Evolutionary conservation across 352 stramenopile genomes (phyloP).

Genomic region (Bremia lactucae): DNA sequence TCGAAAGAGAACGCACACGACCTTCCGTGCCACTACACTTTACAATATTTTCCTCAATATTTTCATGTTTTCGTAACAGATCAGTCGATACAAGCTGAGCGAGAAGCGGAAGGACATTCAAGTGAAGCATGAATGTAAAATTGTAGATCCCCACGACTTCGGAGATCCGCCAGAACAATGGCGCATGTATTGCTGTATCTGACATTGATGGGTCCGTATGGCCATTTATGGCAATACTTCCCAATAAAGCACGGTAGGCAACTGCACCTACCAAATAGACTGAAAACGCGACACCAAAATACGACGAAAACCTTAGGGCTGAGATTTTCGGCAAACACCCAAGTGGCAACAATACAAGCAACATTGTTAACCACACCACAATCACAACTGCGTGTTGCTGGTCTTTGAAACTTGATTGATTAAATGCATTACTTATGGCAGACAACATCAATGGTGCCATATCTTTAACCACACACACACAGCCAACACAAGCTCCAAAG

Average conservation of each 20-base stretch:
- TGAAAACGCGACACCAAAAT: slow-evolving; percentile 58
- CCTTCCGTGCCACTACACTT: slow-evolving; percentile 3
- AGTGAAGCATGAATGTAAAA: slow-evolving; percentile 75
- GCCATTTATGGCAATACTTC: slow-evolving; percentile 1
- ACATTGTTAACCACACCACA: slow-evolving; percentile 49
- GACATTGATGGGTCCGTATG: background rate
- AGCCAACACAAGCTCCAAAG: slow-evolving; percentile 68
- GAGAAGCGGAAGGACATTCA: slow-evolving; percentile 69
- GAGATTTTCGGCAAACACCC: slow-evolving; percentile 64
- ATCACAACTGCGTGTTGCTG: slow-evolving; percentile 26
- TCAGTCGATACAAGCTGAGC: slow-evolving; percentile 37
- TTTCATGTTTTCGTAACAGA: slow-evolving; percentile 3
- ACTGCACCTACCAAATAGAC: slow-evolving; percentile 59
- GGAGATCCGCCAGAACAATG: slow-evolving; percentile 37
- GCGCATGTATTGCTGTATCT: background rate
- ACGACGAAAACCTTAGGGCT: slow-evolving; percentile 61
- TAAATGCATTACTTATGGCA: slow-evolving; percentile 12
- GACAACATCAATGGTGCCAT: slow-evolving; percentile 53
- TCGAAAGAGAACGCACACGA: slow-evolving; percentile 6
- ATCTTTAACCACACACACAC: slow-evolving; percentile 57
- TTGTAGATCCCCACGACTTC: slow-evolving; percentile 75
- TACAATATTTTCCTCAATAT: slow-evolving; percentile 5
- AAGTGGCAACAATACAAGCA: slow-evolving; percentile 50
- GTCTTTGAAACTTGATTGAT: slow-evolving; percentile 15
- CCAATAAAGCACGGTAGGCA: slow-evolving; percentile 34